Percentiles rank a stretch among this genome's conserved stretches.
Evolutionary conservation across 257 asterid species (phyloP).

Genomic region (Agastache rugosa): DNA sequence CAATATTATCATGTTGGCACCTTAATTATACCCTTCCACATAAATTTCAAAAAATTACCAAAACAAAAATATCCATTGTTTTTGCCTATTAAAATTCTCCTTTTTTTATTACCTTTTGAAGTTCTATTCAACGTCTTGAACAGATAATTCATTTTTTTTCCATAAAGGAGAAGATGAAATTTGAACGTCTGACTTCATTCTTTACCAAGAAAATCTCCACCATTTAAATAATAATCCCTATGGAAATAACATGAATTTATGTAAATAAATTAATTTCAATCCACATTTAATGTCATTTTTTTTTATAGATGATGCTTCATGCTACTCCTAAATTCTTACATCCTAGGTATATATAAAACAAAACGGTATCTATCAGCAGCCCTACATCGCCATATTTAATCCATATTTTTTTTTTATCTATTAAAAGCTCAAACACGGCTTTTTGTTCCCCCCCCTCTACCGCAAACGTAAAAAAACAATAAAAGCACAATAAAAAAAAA

Average conservation of each 20-base stretch:
- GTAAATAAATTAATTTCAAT: neutral
- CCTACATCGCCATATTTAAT: neutral
- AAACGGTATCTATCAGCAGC: slow-evolving; percentile 22
- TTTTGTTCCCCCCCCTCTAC: slow-evolving; percentile 29
- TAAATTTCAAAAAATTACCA: neutral
- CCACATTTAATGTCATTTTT: neutral
- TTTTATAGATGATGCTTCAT: neutral
- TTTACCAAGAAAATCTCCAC: too few species aligned
- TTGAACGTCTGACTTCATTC: too few species aligned
- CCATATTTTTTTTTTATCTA: neutral
- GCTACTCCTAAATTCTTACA: neutral
- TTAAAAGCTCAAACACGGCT: slow-evolving; percentile 21
- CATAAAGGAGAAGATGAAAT: too few species aligned
- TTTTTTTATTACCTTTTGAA: neutral
- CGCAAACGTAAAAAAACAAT: slow-evolving; percentile 17
- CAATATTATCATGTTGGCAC: too few species aligned
- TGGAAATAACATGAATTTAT: neutral
- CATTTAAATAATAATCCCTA: too few species aligned
- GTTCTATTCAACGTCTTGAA: too few species aligned
- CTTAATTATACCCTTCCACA: neutral
- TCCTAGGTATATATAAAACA: neutral
- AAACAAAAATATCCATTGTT: too few species aligned
- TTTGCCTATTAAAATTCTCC: neutral
- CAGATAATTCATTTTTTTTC: too few species aligned
- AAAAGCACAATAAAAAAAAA: neutral